Base-by-base conservation (phyloP, 768 basidiomycete species). In the Suillus alpinus region DNA sequence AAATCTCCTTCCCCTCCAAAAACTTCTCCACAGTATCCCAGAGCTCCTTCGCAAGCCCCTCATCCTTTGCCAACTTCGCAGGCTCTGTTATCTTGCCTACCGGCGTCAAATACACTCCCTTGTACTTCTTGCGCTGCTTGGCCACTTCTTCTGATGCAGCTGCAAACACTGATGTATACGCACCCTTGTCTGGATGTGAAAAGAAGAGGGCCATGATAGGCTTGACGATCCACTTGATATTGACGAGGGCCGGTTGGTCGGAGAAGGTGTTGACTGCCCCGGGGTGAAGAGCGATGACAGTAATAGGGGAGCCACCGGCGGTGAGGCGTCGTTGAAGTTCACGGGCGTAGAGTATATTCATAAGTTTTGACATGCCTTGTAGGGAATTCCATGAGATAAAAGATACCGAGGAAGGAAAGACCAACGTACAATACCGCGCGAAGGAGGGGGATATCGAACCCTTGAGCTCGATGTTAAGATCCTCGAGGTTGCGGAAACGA, bases 321-420 rank as follows among this genome's bases (percentile, higher is more conserved):
- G 80, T 75, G 32, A 87, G 70, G 23, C 68, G 79, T 37, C 73
- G 74, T 59, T 87, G 84, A 18, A 88, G 71, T 62, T 81, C 76
- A 32, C 75, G 78, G 1, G 78, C 79, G 61, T 78, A 85, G 18
- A 87, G 74, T 34, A 82, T 69, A 53, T 76, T 77, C 18, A 80
- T 77, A n/a, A 86, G 69, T 67, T 88, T 87, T 51, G 82, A 74
- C 39, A 77, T 68, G 0, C 67, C 87, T 86, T n/a, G 29, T 6
- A 62, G 10, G 9, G 9, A 9, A 60, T 31, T 29, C 52, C 20
- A 9, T 8, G 6, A 63, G 36, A 59, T 16, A 59, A 0, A 3
- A 16, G 12, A 13, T 26, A 20, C 23, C 16, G 3, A 52, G 8
- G 51, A 34, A 16, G 0, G 10, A 2, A 23, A 0, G 8, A 23